Evolutionary conservation across 1,284 basidiomycete species (phyloP).

Genomic region (Cryptococcus jaspeensis): DNA sequence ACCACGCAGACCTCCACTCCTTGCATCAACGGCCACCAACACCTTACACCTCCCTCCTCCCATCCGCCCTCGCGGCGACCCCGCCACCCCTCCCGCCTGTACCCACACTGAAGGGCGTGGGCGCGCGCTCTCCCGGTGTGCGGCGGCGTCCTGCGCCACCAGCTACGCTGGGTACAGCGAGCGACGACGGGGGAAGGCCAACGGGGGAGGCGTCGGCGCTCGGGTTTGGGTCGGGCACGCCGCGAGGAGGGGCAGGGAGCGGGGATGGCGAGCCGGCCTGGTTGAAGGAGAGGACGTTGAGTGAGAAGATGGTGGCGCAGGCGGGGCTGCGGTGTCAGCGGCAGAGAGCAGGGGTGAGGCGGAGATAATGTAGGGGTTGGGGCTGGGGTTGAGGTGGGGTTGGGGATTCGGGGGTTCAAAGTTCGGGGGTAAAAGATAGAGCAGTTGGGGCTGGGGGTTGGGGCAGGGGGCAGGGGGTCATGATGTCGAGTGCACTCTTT

Average conservation of each 20-base stretch:
- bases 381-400: background rate
- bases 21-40: background rate
- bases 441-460: background rate
- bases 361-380: background rate
- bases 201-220: background rate
- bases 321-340: conserved; percentile 28
- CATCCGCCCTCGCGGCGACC: background rate
- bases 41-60: background rate
- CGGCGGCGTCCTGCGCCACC: too few species aligned
- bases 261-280: conserved; percentile 15
- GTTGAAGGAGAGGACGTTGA: conserved; percentile 25
- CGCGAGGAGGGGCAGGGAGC: background rate
- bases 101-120: conserved; percentile 6
- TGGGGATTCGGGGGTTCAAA: background rate
- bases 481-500: background rate
- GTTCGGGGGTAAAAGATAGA: background rate
- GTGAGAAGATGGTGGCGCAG: conserved; percentile 31
- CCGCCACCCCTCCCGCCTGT: background rate
- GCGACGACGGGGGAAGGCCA: background rate
- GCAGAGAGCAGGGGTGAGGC: background rate
- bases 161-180: background rate
- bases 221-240: background rate
- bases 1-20: too few species aligned
- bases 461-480: background rate
- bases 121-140: background rate